Base-by-base conservation (phyloP, 2,329 filamentous ascomycete species). In the Pyricularia pennisetigena region DNA sequence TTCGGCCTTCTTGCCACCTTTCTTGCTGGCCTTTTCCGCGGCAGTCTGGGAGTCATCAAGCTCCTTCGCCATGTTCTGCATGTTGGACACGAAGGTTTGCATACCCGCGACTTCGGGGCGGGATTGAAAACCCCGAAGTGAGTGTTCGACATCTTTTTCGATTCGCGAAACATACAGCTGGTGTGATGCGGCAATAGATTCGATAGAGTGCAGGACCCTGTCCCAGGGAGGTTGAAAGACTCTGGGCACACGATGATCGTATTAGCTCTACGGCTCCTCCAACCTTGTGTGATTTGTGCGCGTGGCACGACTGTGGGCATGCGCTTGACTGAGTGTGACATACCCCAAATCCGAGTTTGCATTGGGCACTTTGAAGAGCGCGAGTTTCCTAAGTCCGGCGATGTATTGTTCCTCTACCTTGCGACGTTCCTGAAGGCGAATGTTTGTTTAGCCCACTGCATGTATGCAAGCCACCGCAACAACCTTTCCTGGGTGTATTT, bases 171-270 rank as follows among this genome's bases (percentile, higher is more conserved):
- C 90, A 70, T 97, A 89, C 49, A 87, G 83, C 74, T 92, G 88
- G 79, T 99, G 95, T 30, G 94, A 93, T 70, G 90, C 86, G 69
- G 95, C 94, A 71, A 96, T 86, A 70, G 88, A 84, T 72, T 95
- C 91, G 74, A 92, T 89, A 62, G 93, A 90, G 73, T 87, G 86
- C 70, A 96, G 82, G 72, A 99, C 91, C 76, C 90, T 92, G 77
- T 91, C 89, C 95, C 95, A 99, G 76, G 95, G 92, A 68, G 87
- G 83, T 72, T 94, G 90, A 77, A 99, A 98, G 72, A 97, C 88
- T 71, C 95, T 98, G 77, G 24, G 4, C 23, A 35, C 6, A 23
- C 23, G 30, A 23, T n/a, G n/a, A 5, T n/a, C 30, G 63, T 28
- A 26, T 32, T 41, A 49, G 63, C 29, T 65, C 8, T 26, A 23